A percentile compares a stretch with the other conserved stretches of the same genome.
phyloP scores from a whole-genome alignment of 768 basidiomycete species.

The Mycena leptocephala region DNA sequence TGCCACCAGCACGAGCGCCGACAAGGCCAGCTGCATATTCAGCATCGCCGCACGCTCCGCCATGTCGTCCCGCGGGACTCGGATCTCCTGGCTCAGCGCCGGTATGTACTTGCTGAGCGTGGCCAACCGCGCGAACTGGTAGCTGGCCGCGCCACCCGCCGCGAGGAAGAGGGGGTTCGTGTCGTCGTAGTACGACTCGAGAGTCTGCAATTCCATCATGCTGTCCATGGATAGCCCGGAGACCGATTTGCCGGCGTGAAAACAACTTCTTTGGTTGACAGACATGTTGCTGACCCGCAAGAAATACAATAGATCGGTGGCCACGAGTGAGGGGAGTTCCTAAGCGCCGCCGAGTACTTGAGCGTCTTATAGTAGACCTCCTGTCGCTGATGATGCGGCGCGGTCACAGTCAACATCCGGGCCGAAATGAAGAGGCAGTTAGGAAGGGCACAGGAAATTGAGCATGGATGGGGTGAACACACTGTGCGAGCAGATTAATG shows the following conservation, averaged over 20 bases:
- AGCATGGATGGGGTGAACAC: too few species aligned
- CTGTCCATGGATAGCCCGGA: neutral
- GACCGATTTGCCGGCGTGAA: neutral
- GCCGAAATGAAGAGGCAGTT: too few species aligned
- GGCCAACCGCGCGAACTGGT: neutral
- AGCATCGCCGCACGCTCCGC: neutral
- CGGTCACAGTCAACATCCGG: too few species aligned
- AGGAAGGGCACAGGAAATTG: too few species aligned
- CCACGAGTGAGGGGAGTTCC: too few species aligned
- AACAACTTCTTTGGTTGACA: neutral
- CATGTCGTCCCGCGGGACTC: neutral
- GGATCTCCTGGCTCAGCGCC: neutral
- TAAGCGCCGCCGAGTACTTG: neutral
- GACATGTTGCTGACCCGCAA: neutral
- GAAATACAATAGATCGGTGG: too few species aligned
- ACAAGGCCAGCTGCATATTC: neutral
- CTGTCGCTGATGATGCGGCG: conserved; percentile 4
- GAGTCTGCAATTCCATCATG: neutral
- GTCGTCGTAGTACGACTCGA: neutral
- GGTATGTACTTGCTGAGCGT: conserved; percentile 5
- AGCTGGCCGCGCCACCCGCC: neutral
- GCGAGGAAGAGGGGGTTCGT: neutral
- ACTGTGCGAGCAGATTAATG: too few species aligned
- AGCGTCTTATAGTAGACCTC: neutral
- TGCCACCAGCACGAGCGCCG: neutral